These are phyloP conservation scores for Acaromyces ingoldii DNA, from an alignment of 1,284 basidiomycete genomes.

Conservation along the genomic window DNA sequence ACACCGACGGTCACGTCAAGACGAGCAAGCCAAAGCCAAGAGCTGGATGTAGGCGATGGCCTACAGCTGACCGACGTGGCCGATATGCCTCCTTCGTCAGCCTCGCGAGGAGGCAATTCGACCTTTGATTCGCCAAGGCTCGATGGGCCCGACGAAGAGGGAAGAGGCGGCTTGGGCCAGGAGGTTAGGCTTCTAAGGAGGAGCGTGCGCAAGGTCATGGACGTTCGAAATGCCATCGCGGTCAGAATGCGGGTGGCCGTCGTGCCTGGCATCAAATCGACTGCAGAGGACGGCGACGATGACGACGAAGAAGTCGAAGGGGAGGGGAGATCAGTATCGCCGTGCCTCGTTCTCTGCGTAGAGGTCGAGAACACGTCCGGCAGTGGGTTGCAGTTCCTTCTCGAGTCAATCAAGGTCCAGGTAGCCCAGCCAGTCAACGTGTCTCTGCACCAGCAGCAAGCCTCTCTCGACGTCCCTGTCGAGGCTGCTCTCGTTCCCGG, in stretches of 20 bases:
- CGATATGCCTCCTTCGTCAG: no score
- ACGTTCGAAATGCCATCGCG: constrained; percentile 1
- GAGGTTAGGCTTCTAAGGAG: not conserved
- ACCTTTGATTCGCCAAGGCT: not conserved
- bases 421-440: not conserved
- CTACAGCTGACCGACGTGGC: not conserved
- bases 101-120: not conserved
- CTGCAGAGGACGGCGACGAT: not conserved
- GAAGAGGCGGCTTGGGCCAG: not conserved
- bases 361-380: constrained; percentile 9
- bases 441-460: not conserved
- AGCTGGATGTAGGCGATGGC: not conserved
- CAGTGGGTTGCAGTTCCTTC: not conserved
- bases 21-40: not conserved
- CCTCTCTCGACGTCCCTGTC: not conserved
- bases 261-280: not conserved
- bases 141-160: not conserved
- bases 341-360: constrained; percentile 6
- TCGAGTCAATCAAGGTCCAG: constrained; percentile 2
- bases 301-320: not conserved
- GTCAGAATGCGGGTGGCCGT: constrained; percentile 3
- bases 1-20: not conserved
- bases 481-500: no score
- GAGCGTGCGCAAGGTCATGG: not conserved
- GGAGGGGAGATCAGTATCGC: not conserved